A percentile compares a stretch with the other conserved stretches of the same genome.
phyloP scores from a whole-genome alignment of 2,329 filamentous ascomycete genomes.

The Macroventuria anomochaeta region DNA sequence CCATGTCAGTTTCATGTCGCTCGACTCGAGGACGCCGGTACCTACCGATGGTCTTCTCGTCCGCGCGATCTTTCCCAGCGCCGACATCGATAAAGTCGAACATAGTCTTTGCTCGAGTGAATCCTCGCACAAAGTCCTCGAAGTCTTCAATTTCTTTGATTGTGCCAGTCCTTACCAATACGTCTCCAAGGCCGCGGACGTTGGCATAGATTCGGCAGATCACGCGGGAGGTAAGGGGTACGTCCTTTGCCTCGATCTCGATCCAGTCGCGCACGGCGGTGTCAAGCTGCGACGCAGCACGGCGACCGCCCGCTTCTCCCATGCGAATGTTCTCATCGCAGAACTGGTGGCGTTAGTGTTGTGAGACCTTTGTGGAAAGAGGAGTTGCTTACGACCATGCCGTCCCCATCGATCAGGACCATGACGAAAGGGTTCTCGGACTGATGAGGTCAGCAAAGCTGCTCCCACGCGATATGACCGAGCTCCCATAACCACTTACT shows the following conservation, averaged over 20 bases:
- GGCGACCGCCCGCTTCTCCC: conserved; percentile 60
- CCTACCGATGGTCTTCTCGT: conserved; percentile 59
- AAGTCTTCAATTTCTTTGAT: conserved; percentile 52
- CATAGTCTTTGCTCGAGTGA: conserved; percentile 57
- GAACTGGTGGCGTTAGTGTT: conserved; percentile 44
- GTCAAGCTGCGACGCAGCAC: conserved; percentile 59
- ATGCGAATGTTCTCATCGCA: conserved; percentile 57
- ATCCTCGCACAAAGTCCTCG: conserved; percentile 62
- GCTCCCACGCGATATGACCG: too few relatives aligned
- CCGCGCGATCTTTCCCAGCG: conserved; percentile 54
- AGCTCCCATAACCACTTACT: conserved; percentile 20
- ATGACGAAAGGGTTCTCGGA: conserved; percentile 59
- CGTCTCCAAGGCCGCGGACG: conserved; percentile 58
- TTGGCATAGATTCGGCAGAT: conserved; percentile 63
- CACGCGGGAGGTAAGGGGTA: conserved; percentile 55
- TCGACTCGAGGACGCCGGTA: background rate
- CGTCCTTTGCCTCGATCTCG: conserved; percentile 39
- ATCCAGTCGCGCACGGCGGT: conserved; percentile 54
- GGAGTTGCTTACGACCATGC: conserved; percentile 50
- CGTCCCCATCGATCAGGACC: conserved; percentile 63
- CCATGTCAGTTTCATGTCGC: conserved; percentile 8
- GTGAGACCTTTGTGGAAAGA: background rate
- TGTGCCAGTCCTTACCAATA: conserved; percentile 55
- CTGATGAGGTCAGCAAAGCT: conserved; percentile 7
- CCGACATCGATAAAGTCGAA: conserved; percentile 57